A percentile compares a stretch with the other conserved stretches of the same genome.
Evolutionary conservation across 2,329 filamentous ascomycete genomes (phyloP).

Genomic region (Nothopassalora personata): DNA sequence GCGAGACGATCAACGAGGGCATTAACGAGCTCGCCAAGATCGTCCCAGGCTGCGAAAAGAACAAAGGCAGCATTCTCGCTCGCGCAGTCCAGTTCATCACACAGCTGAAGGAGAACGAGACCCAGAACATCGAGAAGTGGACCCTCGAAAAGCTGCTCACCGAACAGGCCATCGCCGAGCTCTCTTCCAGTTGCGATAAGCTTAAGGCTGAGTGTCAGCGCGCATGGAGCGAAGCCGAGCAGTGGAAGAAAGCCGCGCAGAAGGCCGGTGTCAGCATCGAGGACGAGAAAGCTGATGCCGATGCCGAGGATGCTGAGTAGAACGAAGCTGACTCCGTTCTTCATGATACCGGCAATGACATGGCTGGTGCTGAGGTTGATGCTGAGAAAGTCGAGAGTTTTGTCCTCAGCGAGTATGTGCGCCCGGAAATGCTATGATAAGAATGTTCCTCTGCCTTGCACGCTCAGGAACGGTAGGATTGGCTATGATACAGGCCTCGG

Average conservation of each 20-base stretch:
- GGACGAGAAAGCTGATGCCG: constrained; percentile 16
- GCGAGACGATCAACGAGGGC: constrained; percentile 97
- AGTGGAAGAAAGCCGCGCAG: constrained; percentile 61
- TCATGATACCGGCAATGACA: neutral
- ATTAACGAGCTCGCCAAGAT: constrained; percentile 98
- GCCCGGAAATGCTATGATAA: neutral
- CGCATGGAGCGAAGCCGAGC: constrained; percentile 70
- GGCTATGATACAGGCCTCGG: neutral
- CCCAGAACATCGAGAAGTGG: constrained; percentile 92
- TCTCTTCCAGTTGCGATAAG: constrained; percentile 82
- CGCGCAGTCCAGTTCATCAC: constrained; percentile 91
- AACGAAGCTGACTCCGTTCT: neutral
- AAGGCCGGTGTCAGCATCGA: constrained; percentile 27
- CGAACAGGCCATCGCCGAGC: constrained; percentile 81
- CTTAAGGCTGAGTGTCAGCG: constrained; percentile 74
- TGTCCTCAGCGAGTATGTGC: neutral
- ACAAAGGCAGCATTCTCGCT: constrained; percentile 94
- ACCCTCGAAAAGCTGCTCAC: constrained; percentile 84
- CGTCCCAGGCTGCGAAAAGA: constrained; percentile 95
- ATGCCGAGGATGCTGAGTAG: constrained; percentile 15
- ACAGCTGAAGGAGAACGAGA: constrained; percentile 89
- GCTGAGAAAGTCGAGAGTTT: too few species aligned
- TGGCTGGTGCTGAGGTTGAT: too few species aligned
- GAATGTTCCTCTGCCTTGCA: neutral
- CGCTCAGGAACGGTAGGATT: neutral